Base-by-base conservation (phyloP, 352 stramenopile species). In the Pythium rishiriense region DNA sequence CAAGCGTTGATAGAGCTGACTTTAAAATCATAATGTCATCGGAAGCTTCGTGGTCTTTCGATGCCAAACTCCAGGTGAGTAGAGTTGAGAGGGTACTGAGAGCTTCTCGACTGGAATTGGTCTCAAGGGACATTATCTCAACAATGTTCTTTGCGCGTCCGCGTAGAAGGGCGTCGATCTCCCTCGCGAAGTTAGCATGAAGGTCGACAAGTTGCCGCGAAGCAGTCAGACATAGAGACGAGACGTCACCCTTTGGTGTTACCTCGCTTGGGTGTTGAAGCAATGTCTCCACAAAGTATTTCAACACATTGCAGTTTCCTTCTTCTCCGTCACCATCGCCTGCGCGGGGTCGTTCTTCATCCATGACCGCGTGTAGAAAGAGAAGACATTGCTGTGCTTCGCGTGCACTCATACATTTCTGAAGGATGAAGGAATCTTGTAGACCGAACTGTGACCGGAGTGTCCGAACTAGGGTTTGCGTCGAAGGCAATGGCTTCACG, bases 301-400 rank as follows among this genome's bases (percentile, higher is more conserved):
- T 72, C 41, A 85, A 46, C 7, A 89, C 59, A 37, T 66, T 52
- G 11, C 33, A n/a, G 25, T 26, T 45, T 24, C 47, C n/a, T 24
- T 52, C 67, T 10, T 72, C 55, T 3, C 83, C 75, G 19, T 66
- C 54, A 10, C 7, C 47, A 33, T 74, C 43, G 4, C 72, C 62
- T 53, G 70, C 41, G n/a, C 54, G 61, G 21, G 50, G 48, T 31
- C 61, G 39, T 19, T 43, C 28, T 21, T 59, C 62, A 50, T 77
- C 81, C 45, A 85, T 64, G 26, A 87, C 76, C 12, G 68, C 39
- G 19, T 87, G 58, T 47, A 83, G 83, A 42, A 91, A 91, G 11
- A 58, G 60, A 14, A 90, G 54, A 56, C 74, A 89, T 21, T 73
- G 82, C 65, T 82, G 73, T 25, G 76, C 75, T 29, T 69, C 67